Evolutionary conservation across 495 filamentous ascomycete species (phyloP).

Genomic region (Tetracladium marchalianum): DNA sequence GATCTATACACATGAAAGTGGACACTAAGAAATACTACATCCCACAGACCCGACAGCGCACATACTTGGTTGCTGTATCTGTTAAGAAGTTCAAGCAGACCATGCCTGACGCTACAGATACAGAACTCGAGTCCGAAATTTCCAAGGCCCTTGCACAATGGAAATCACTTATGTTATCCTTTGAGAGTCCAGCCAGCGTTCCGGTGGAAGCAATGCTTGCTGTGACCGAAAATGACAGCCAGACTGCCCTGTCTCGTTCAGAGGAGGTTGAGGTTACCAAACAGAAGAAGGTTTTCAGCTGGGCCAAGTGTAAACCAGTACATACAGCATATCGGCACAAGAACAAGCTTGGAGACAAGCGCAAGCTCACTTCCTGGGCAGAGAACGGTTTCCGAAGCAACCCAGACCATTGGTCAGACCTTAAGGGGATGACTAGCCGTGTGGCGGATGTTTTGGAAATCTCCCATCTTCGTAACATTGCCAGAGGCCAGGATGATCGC

Average conservation of each 20-base stretch:
- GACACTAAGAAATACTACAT: conserved; percentile 74
- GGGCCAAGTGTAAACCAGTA: conserved; percentile 46
- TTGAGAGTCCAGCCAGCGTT: conserved; percentile 51
- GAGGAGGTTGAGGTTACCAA: conserved; percentile 30
- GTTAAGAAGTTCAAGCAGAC: conserved; percentile 18
- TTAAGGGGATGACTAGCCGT: conserved; percentile 33
- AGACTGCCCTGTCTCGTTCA: not conserved
- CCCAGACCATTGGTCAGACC: conserved; percentile 36
- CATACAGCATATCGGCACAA: conserved; percentile 42
- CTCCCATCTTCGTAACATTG: conserved; percentile 36
- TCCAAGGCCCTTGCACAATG: conserved; percentile 18
- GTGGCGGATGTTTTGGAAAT: conserved; percentile 64
- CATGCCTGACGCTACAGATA: too few relatives aligned
- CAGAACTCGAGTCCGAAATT: not conserved
- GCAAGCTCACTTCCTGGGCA: conserved; percentile 48
- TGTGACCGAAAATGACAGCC: conserved; percentile 39
- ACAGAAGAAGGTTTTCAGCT: conserved; percentile 30
- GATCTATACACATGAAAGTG: conserved; percentile 28
- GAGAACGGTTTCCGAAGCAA: conserved; percentile 36
- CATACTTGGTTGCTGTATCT: conserved; percentile 58
- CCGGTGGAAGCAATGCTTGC: conserved; percentile 55
- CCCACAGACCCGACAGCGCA: conserved; percentile 65
- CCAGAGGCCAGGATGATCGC: conserved; percentile 42
- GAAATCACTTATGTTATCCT: conserved; percentile 27
- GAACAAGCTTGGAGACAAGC: conserved; percentile 36